phyloP scores from a whole-genome alignment of 1,284 basidiomycete species.

The Rhodotorula sp. region DNA sequence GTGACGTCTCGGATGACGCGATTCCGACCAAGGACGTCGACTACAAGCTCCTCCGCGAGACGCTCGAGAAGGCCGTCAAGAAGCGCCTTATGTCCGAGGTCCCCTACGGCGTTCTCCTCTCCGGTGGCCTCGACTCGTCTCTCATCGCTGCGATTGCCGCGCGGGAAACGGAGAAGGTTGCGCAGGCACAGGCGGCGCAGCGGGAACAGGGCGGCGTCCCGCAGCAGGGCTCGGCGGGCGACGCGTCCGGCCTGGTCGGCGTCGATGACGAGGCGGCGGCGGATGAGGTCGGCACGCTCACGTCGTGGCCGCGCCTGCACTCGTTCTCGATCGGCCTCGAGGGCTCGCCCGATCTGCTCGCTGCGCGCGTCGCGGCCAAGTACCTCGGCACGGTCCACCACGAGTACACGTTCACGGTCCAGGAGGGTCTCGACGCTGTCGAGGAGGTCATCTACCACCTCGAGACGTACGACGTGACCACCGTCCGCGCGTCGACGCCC shows the following conservation, averaged over 20 bases:
- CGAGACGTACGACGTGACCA: conserved; percentile 99
- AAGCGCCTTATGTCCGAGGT: conserved; percentile 99
- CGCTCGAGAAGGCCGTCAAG: conserved; percentile 86
- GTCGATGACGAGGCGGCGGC: conserved; percentile 34
- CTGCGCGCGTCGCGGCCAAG: conserved; percentile 90
- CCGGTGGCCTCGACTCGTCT: conserved; percentile 93
- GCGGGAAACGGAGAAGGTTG: conserved; percentile 91
- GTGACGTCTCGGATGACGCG: conserved; percentile 64
- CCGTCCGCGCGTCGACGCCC: conserved; percentile 94
- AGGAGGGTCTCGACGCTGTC: conserved; percentile 96
- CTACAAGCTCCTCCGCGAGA: conserved; percentile 71
- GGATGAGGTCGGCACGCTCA: conserved; percentile 59
- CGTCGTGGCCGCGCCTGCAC: conserved; percentile 94
- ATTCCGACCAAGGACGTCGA: conserved; percentile 71
- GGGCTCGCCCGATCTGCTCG: conserved; percentile 92
- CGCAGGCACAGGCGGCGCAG: conserved; percentile 65
- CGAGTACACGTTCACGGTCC: conserved; percentile 97
- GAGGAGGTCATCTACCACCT: conserved; percentile 98
- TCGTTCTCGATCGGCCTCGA: conserved; percentile 97
- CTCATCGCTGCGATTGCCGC: conserved; percentile 97
- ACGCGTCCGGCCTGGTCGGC: conserved; percentile 37
- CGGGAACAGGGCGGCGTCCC: conserved; percentile 7
- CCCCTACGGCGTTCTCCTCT: conserved; percentile 94
- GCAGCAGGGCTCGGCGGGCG: conserved; percentile 12
- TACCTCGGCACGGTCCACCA: conserved; percentile 95